These are phyloP conservation scores for Nemania diffusa DNA, from an alignment of 2,329 filamentous ascomycete species.

Conservation along the genomic window DNA sequence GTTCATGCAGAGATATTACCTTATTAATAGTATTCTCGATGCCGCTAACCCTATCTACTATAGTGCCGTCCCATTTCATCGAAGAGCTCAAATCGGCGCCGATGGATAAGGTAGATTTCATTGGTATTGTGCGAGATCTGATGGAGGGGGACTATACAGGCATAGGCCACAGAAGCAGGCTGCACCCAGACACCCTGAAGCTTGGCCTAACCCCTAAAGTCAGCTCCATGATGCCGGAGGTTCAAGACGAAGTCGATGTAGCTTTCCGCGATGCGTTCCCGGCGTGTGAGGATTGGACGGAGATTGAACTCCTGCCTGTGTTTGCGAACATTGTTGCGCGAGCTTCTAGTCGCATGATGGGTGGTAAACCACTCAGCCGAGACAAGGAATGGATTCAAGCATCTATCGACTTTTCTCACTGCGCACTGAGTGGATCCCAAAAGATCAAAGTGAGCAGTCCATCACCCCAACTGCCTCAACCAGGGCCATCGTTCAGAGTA, in stretches of 20 bases:
- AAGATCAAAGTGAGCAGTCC: background rate
- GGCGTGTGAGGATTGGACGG: conserved; percentile 4
- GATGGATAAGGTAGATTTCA: background rate
- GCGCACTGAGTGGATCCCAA: background rate
- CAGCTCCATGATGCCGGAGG: conserved; percentile 4
- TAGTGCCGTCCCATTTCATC: background rate
- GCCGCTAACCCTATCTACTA: background rate
- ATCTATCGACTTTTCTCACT: background rate
- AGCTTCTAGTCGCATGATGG: background rate
- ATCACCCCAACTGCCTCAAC: background rate
- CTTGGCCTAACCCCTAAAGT: background rate
- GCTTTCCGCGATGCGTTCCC: conserved; percentile 5
- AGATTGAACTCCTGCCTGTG: background rate
- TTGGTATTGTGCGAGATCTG: background rate
- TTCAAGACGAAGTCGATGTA: conserved; percentile 7
- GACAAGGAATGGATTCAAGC: background rate
- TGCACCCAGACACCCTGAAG: conserved; percentile 1
- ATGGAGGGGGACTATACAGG: conserved; percentile 6
- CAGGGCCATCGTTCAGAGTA: background rate
- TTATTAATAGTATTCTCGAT: background rate
- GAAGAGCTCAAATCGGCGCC: background rate
- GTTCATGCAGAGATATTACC: background rate
- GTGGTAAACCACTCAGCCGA: conserved; percentile 1
- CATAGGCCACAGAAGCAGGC: background rate
- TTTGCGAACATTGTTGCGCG: background rate